Base-by-base conservation (phyloP, 2,329 filamentous ascomycete genomes). In the Curvularia hawaiiensis region DNA sequence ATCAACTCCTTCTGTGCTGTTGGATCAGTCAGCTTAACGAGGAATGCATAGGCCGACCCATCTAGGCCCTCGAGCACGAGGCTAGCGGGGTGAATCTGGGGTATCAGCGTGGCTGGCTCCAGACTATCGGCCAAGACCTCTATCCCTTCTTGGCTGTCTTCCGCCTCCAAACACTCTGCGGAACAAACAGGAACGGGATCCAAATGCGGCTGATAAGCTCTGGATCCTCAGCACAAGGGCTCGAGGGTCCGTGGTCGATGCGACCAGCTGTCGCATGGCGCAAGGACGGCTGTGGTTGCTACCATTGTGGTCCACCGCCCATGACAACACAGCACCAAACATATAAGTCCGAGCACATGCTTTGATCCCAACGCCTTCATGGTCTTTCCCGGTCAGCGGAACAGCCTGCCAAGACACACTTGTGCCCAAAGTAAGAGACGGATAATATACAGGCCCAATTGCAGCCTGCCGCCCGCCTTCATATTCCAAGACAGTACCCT, bases 41-140 rank as follows among this genome's bases (percentile, higher is more conserved):
- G 14, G 38, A 31, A 39, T 33, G n/a, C 40, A n/a, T n/a, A 49
- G 38, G 50, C 52, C 50, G 46, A 20, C 46, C 50, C 39, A 24
- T 6, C 33, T 26, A 46, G 46, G 56, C 33, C 31, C 55, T 22
- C 16, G 46, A 47, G 54, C 39, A 62, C 24, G 30, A 26, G 28
- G 35, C 44, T 54, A 57, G 44, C 50, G 50, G 44, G 50, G 58
- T 54, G 65, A 62, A 63, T 47, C 55, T 62, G 63, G 65, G 56
- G 63, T 65, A 64, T 60, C 58, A 69, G 61, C 57, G 65, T 72
- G 70, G 70, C 70, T 67, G 70, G 65, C 65, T 72, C 72, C 64
- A 74, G 72, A 68, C 71, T 65, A 51, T 56, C 12, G 51, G 68
- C 70, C 67, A 73, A 72, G 71, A 63, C 35, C 48, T 51, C 64